Evolutionary conservation across 1,284 basidiomycete genomes (phyloP).

Genomic region (Tremellales sp.): DNA sequence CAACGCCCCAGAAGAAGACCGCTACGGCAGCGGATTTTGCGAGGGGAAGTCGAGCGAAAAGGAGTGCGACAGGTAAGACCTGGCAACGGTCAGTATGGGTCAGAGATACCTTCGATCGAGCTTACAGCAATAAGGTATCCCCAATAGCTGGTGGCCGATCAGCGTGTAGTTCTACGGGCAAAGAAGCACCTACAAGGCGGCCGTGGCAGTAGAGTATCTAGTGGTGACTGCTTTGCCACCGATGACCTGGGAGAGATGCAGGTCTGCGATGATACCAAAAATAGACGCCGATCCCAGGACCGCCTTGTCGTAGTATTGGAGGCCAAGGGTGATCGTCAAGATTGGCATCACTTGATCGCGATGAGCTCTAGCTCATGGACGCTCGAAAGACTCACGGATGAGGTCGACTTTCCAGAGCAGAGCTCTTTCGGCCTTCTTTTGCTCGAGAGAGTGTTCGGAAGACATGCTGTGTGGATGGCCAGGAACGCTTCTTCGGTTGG

Average conservation of each 20-base stretch:
- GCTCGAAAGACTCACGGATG: constrained; percentile 7
- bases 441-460: too few relatives aligned
- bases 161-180: not conserved
- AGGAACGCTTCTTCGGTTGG: too few relatives aligned
- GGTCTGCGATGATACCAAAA: constrained; percentile 53
- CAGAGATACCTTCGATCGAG: not conserved
- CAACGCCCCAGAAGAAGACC: constrained; percentile 51
- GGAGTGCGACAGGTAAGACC: constrained; percentile 50
- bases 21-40: constrained; percentile 39
- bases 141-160: constrained; percentile 43
- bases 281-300: constrained; percentile 52
- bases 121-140: constrained; percentile 50
- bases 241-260: constrained; percentile 38
- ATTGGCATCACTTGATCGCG: constrained; percentile 43
- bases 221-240: constrained; percentile 43
- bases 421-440: constrained; percentile 1
- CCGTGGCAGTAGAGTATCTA: constrained; percentile 44
- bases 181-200: constrained; percentile 23
- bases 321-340: constrained; percentile 50
- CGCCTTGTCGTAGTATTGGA: constrained; percentile 54
- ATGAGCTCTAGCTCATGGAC: not conserved
- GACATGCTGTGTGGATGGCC: too few relatives aligned
- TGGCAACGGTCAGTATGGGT: constrained; percentile 1
- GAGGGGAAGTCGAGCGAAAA: constrained; percentile 51
- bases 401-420: constrained; percentile 31